Evolutionary conservation across 441 rosid species (phyloP).

Genomic region (Melastoma candidum): DNA sequence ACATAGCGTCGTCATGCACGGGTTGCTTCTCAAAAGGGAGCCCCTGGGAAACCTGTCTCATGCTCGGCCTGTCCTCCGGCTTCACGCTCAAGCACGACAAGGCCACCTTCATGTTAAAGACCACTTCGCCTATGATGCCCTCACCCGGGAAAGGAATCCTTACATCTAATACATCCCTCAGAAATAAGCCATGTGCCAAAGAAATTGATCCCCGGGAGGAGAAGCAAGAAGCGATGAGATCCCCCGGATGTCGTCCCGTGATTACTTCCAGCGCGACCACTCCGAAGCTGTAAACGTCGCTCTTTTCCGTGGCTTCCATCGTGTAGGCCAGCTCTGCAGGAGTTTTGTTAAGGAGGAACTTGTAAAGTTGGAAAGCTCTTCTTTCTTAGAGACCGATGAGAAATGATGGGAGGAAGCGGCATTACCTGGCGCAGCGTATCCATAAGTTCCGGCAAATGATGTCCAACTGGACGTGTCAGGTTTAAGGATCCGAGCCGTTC

Average conservation of each 20-base stretch:
- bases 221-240: constrained; percentile 1
- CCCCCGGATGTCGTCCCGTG: constrained; percentile 4
- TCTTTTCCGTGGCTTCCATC: background rate
- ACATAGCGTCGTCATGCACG: too few species aligned
- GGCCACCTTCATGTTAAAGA: background rate
- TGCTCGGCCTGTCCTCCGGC: background rate
- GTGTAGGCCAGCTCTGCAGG: constrained; percentile 1
- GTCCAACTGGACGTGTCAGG: background rate
- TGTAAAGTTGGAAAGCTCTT: background rate
- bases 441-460: background rate
- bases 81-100: background rate
- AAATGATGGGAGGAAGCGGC: background rate
- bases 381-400: background rate
- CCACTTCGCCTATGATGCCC: background rate
- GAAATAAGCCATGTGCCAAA: background rate
- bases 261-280: constrained; percentile 2
- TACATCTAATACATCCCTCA: background rate
- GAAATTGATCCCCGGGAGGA: too few species aligned
- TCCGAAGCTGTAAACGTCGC: background rate
- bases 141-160: background rate
- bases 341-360: too few species aligned
- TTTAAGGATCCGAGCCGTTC: background rate
- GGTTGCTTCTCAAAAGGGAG: background rate
- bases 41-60: background rate
- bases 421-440: constrained; percentile 4